These are phyloP conservation scores for Microdochium bolleyi DNA, from an alignment of 2,329 filamentous ascomycete genomes.

Conservation along the genomic window DNA sequence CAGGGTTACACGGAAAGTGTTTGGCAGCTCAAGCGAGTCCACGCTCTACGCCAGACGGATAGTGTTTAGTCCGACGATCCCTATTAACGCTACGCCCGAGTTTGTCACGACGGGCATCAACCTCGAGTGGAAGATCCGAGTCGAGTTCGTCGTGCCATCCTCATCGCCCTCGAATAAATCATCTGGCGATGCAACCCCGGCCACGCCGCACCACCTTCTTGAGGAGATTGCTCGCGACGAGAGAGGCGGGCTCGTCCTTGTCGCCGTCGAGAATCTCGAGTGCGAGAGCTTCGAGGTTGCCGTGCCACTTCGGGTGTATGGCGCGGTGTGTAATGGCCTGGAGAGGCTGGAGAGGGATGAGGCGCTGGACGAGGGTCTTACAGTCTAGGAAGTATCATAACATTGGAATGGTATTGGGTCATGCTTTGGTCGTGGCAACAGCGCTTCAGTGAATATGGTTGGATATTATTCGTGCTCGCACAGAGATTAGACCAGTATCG, in stretches of 20 bases:
- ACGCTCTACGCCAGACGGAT: conserved; percentile 73
- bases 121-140: conserved; percentile 78
- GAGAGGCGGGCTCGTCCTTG: conserved; percentile 63
- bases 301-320: conserved; percentile 77
- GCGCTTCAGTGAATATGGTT: background rate
- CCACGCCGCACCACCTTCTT: conserved; percentile 46
- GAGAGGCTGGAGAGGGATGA: conserved; percentile 49
- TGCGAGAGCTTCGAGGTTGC: conserved; percentile 89
- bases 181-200: conserved; percentile 6
- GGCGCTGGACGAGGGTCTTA: conserved; percentile 33
- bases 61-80: conserved; percentile 77
- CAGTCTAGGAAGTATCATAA: conserved; percentile 4
- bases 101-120: conserved; percentile 86
- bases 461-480: background rate
- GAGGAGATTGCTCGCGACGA: conserved; percentile 77
- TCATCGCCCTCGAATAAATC: conserved; percentile 25
- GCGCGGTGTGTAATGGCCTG: conserved; percentile 48
- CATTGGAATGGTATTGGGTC: background rate
- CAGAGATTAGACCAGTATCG: too few species aligned
- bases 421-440: background rate
- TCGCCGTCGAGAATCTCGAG: conserved; percentile 67
- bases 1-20: conserved; percentile 74
- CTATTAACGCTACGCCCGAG: conserved; percentile 75
- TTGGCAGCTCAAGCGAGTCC: conserved; percentile 72
- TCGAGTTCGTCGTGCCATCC: conserved; percentile 91